These are phyloP conservation scores for Lepraria neglecta DNA, from an alignment of 495 filamentous ascomycete species.

Conservation along the genomic window DNA sequence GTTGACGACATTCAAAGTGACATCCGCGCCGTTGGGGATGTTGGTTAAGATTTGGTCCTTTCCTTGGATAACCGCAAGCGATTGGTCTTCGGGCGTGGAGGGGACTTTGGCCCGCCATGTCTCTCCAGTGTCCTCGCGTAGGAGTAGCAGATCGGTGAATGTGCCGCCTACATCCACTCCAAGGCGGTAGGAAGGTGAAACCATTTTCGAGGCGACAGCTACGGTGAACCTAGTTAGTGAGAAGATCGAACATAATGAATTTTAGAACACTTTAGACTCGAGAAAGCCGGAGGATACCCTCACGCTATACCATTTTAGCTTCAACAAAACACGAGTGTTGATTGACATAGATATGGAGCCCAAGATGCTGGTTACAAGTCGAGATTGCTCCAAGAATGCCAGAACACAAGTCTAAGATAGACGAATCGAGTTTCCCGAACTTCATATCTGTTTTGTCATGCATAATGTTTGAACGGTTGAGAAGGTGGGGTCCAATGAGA, in stretches of 20 bases:
- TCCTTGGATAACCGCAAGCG: constrained; percentile 33
- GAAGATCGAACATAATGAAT: not conserved
- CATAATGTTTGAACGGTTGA: not conserved
- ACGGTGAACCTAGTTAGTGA: too few relatives aligned
- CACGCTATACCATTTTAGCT: too few relatives aligned
- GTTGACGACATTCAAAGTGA: constrained; percentile 37
- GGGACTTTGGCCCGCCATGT: constrained; percentile 43
- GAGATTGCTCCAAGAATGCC: too few relatives aligned
- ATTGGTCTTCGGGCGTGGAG: constrained; percentile 44
- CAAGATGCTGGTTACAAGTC: too few relatives aligned
- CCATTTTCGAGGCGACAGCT: not conserved
- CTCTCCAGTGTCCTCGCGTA: constrained; percentile 37
- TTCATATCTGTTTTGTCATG: not conserved
- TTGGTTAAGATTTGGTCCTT: constrained; percentile 22
- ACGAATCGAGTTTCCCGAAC: not conserved
- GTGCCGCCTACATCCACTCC: constrained; percentile 44
- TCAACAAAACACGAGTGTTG: too few relatives aligned
- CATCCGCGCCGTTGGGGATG: constrained; percentile 40
- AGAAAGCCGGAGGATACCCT: too few relatives aligned
- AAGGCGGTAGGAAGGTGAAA: constrained; percentile 30
- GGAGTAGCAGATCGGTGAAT: constrained; percentile 45
- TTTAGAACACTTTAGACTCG: too few relatives aligned
- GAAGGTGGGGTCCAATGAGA: not conserved
- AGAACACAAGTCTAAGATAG: not conserved
- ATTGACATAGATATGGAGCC: too few relatives aligned